A percentile compares a stretch with the other conserved stretches of the same genome.
These are phyloP conservation scores for Magnusiomyces suaveolens DNA, from an alignment of 1,139 yeast species.

Conservation along the genomic window DNA sequence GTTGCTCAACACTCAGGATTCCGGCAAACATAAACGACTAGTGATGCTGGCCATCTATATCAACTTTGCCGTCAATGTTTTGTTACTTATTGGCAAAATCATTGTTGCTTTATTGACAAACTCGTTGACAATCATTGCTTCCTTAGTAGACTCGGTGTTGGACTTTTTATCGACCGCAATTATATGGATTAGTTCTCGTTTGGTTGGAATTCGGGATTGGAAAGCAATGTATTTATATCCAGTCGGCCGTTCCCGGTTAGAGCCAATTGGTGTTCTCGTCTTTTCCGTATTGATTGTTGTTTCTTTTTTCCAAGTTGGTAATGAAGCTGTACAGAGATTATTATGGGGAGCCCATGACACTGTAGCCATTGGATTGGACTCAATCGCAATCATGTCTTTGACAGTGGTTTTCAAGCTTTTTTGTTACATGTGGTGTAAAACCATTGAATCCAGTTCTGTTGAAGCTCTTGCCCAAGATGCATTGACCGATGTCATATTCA, in stretches of 20 bases:
- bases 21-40: constrained; percentile 37
- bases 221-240: constrained; percentile 42
- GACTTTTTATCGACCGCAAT: constrained; percentile 70
- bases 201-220: constrained; percentile 50
- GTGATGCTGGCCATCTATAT: constrained; percentile 55
- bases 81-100: constrained; percentile 52
- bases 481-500: constrained; percentile 64
- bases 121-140: constrained; percentile 68
- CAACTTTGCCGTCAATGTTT: constrained; percentile 52
- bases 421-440: constrained; percentile 58
- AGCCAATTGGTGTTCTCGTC: constrained; percentile 69
- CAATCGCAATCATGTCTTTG: constrained; percentile 49
- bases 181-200: constrained; percentile 52
- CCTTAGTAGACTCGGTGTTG: constrained; percentile 64
- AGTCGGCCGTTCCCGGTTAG: constrained; percentile 61
- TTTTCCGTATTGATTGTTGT: constrained; percentile 63
- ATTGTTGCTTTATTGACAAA: constrained; percentile 54
- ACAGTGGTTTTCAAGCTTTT: constrained; percentile 53
- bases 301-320: constrained; percentile 65
- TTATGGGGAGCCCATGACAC: constrained; percentile 25
- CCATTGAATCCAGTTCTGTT: constrained; percentile 57
- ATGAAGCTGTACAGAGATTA: constrained; percentile 41
- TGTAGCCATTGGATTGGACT: constrained; percentile 42
- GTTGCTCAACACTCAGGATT: constrained; percentile 38
- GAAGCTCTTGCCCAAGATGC: constrained; percentile 81